phyloP scores from a whole-genome alignment of 805 yeast genomes.

The Metschnikowia lunata region DNA sequence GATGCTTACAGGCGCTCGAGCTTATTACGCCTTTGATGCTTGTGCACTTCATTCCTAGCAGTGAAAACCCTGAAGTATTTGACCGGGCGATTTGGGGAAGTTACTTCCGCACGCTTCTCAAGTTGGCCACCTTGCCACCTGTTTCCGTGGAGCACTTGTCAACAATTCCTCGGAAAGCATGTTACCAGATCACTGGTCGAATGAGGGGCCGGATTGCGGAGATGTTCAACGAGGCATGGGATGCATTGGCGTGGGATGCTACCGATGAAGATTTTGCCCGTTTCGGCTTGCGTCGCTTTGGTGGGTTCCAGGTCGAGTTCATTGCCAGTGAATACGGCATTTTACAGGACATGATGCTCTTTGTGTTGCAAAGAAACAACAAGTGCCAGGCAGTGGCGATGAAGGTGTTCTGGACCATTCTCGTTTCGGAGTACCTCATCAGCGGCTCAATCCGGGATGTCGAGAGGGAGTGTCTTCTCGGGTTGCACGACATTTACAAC shows the following conservation, averaged over 20 bases:
- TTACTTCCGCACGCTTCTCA: slow-evolving; percentile 53
- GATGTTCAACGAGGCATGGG: slow-evolving; percentile 66
- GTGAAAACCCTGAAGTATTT: slow-evolving; percentile 47
- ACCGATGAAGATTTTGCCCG: slow-evolving; percentile 48
- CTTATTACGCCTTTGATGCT: slow-evolving; percentile 49
- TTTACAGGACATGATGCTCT: slow-evolving; percentile 58
- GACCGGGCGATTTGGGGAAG: slow-evolving; percentile 66
- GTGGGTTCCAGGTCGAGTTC: slow-evolving; percentile 70
- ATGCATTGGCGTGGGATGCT: slow-evolving; percentile 61
- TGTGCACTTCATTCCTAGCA: slow-evolving; percentile 48
- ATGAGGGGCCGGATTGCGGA: slow-evolving; percentile 56
- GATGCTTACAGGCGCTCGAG: slow-evolving; percentile 51
- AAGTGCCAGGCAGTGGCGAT: slow-evolving; percentile 60
- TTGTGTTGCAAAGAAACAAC: slow-evolving; percentile 63
- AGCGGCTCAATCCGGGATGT: slow-evolving; percentile 56
- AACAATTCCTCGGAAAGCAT: slow-evolving; percentile 68
- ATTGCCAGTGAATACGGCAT: slow-evolving; percentile 54
- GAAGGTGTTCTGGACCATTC: slow-evolving; percentile 63
- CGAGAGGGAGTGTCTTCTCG: slow-evolving; percentile 58
- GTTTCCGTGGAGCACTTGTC: slow-evolving; percentile 66
- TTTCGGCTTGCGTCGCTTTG: slow-evolving; percentile 57
- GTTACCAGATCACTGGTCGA: slow-evolving; percentile 58
- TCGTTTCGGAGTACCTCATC: slow-evolving; percentile 60
- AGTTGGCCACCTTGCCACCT: slow-evolving; percentile 62
- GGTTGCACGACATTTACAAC: slow-evolving; percentile 61